Percentiles rank a stretch among this genome's conserved stretches.
Evolutionary conservation across 331 rosid species (phyloP).

Genomic region (Ulmus americana): DNA sequence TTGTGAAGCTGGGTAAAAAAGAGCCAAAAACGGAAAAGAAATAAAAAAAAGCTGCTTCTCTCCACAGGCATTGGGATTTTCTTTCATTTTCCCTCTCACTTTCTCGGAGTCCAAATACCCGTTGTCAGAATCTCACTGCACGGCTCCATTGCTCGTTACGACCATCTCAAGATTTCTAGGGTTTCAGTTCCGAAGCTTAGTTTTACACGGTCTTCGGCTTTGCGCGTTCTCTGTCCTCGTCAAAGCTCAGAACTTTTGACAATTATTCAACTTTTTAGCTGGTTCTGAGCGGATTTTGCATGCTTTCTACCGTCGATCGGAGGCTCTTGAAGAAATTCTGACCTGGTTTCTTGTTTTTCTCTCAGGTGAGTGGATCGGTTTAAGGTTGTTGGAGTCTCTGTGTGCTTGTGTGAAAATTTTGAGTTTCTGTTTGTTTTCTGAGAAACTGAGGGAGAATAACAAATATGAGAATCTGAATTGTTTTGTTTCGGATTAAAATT

Average conservation of each 20-base stretch:
- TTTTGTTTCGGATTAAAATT: conserved; percentile 11
- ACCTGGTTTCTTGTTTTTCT: conserved; percentile 7
- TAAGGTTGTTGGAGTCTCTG: conserved; percentile 10
- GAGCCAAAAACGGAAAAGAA: conserved; percentile 19
- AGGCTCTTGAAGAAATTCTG: conserved; percentile 9
- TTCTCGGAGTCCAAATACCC: conserved; percentile 46
- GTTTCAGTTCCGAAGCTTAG: conserved; percentile 14
- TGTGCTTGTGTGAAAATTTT: conserved; percentile 11
- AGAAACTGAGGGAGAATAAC: conserved; percentile 7
- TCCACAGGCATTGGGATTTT: conserved; percentile 38
- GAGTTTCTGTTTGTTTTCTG: conserved; percentile 8
- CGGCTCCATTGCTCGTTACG: conserved; percentile 27
- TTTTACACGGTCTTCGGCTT: conserved; percentile 36
- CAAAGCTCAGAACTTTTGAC: conserved; percentile 9
- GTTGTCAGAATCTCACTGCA: conserved; percentile 24
- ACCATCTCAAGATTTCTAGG: conserved; percentile 23
- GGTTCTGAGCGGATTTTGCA: conserved; percentile 11
- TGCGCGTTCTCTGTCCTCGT: conserved; percentile 12
- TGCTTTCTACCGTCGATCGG: conserved; percentile 17
- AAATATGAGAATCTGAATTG: conserved; percentile 1
- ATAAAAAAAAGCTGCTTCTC: conserved; percentile 47
- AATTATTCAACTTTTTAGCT: conserved; percentile 6
- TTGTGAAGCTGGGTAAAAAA: conserved; percentile 24
- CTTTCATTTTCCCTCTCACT: conserved; percentile 28
- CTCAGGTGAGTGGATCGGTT: conserved; percentile 56